Conservation (phyloP, 2,329 filamentous ascomycete genomes). For the Fusarium sp. region DNA sequence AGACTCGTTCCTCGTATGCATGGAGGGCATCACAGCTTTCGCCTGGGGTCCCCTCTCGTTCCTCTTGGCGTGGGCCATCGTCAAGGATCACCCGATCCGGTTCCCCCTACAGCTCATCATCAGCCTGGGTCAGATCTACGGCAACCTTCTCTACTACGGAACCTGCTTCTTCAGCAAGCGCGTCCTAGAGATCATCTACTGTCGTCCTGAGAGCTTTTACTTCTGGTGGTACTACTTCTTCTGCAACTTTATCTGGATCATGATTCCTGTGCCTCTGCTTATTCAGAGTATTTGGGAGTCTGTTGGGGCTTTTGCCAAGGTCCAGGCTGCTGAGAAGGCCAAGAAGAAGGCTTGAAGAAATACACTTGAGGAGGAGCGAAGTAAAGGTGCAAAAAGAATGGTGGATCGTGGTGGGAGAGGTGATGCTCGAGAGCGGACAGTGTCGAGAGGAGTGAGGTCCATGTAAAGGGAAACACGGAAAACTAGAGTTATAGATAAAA, state of each 20-base stretch:
- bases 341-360: constrained; percentile 39
- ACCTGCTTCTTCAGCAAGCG: constrained; percentile 56
- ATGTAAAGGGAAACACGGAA: neutral
- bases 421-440: neutral
- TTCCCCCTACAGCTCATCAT: constrained; percentile 58
- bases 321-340: constrained; percentile 36
- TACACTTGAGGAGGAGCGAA: neutral
- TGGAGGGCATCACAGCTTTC: constrained; percentile 62
- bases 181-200: constrained; percentile 53
- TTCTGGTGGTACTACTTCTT: constrained; percentile 63
- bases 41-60: constrained; percentile 64
- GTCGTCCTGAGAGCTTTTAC: constrained; percentile 60
- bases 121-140: constrained; percentile 60
- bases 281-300: constrained; percentile 42
- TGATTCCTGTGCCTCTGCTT: constrained; percentile 54
- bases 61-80: constrained; percentile 54
- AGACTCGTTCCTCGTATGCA: constrained; percentile 62
- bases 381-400: neutral
- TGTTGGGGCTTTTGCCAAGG: constrained; percentile 41
- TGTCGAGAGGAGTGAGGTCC: neutral
- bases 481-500: neutral
- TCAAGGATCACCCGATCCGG: constrained; percentile 54
- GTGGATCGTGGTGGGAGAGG: neutral
- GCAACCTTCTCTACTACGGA: constrained; percentile 60
- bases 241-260: constrained; percentile 62